phyloP scores from a whole-genome alignment of 352 stramenopile species.

The Thalassiosira hispida region DNA sequence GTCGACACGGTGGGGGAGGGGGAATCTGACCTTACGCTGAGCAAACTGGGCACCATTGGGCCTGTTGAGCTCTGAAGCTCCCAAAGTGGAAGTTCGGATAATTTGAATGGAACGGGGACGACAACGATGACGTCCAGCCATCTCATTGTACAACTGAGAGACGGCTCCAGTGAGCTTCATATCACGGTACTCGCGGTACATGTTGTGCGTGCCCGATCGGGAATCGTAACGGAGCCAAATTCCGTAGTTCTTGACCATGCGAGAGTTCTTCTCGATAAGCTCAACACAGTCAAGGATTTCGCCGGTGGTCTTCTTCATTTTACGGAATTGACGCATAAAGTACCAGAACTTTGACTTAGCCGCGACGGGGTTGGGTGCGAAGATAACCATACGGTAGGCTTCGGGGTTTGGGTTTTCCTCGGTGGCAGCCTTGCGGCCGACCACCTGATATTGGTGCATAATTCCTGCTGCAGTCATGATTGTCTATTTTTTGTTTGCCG shows the following conservation, averaged over 20 bases:
- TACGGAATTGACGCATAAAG: slow-evolving; percentile 99
- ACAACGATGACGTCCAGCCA: slow-evolving; percentile 96
- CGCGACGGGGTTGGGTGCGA: slow-evolving; percentile 95
- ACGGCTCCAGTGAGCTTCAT: slow-evolving; percentile 96
- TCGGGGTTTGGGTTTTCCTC: slow-evolving; percentile 97
- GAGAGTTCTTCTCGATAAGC: slow-evolving; percentile 97
- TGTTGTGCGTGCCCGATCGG: slow-evolving; percentile 99
- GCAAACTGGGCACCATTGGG: slow-evolving; percentile 96
- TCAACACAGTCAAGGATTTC: slow-evolving; percentile 99
- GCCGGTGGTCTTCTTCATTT: slow-evolving; percentile 99
- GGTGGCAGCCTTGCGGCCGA: slow-evolving; percentile 98
- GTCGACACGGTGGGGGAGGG: slow-evolving; percentile 95
- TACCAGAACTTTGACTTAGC: slow-evolving; percentile 99
- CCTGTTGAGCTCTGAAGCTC: slow-evolving; percentile 95
- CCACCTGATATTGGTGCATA: slow-evolving; percentile 99
- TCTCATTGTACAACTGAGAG: slow-evolving; percentile 98
- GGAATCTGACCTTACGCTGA: slow-evolving; percentile 97
- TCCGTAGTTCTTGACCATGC: slow-evolving; percentile 99
- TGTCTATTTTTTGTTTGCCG: background rate
- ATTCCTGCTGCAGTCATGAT: slow-evolving; percentile 83
- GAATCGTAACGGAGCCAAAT: slow-evolving; percentile 99
- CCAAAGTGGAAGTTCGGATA: slow-evolving; percentile 96
- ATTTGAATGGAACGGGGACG: slow-evolving; percentile 99
- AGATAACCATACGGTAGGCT: slow-evolving; percentile 99
- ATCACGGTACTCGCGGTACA: slow-evolving; percentile 99